Evolutionary conservation across 768 basidiomycete genomes (phyloP).

Genomic region (Solioccasus polychromus): DNA sequence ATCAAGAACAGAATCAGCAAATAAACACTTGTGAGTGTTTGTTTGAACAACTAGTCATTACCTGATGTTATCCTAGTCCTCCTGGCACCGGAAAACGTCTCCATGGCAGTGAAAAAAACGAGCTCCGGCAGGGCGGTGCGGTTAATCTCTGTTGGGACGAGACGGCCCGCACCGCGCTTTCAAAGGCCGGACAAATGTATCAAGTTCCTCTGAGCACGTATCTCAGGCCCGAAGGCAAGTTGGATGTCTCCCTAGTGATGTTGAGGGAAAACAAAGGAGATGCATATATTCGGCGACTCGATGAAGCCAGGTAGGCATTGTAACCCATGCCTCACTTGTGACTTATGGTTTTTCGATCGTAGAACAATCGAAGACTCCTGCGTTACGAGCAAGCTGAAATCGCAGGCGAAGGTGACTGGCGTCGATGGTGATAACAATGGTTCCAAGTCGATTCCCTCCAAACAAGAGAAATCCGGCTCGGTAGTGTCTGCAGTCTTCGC

Average conservation of each 20-base stretch:
- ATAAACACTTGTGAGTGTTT: slow-evolving; percentile 7
- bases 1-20: neutral
- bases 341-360: neutral
- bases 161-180: neutral
- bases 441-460: neutral
- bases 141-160: slow-evolving; percentile 5
- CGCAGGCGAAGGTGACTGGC: neutral
- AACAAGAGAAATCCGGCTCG: slow-evolving; percentile 9
- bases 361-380: neutral
- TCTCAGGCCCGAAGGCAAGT: neutral
- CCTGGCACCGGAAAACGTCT: neutral
- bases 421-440: neutral
- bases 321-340: neutral
- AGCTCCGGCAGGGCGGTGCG: neutral
- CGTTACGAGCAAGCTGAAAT: neutral
- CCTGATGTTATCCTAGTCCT: slow-evolving; percentile 8
- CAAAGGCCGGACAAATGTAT: slow-evolving; percentile 5
- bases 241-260: neutral
- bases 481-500: slow-evolving; percentile 11
- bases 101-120: neutral
- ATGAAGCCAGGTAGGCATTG: slow-evolving; percentile 1
- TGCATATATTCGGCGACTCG: neutral
- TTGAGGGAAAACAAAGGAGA: neutral
- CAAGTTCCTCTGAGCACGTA: slow-evolving; percentile 18
- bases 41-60: neutral